Evolutionary conservation across 345 rosid genomes (phyloP).

Genomic region (Pistacia atlantica): DNA sequence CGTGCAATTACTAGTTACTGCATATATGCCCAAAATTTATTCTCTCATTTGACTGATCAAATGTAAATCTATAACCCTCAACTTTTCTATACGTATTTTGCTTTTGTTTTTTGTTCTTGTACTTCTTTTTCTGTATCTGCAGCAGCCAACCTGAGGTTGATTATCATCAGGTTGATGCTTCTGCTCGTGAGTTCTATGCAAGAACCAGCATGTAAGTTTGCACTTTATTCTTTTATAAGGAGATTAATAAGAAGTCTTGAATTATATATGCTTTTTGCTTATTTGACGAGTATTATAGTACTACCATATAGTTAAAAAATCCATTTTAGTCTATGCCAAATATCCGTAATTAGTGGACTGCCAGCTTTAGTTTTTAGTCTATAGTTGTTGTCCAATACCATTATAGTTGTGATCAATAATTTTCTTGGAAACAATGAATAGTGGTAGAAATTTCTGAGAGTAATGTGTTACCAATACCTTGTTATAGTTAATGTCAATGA

Average conservation of each 20-base stretch:
- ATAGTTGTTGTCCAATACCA: neutral
- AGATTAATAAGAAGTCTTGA: neutral
- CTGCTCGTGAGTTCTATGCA: conserved; percentile 4
- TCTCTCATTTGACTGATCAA: conserved; percentile 13
- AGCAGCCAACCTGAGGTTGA: conserved; percentile 15
- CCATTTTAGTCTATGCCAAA: neutral
- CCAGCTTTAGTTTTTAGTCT: neutral
- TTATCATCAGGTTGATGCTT: conserved; percentile 7
- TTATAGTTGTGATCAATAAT: neutral
- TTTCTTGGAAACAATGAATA: neutral
- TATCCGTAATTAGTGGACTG: neutral
- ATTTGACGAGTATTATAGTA: neutral
- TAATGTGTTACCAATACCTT: neutral
- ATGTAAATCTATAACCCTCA: conserved; percentile 9
- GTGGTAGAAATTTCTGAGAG: neutral
- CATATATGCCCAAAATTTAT: neutral
- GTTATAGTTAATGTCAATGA: too few relatives aligned
- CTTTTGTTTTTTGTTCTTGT: neutral
- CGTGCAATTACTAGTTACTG: conserved; percentile 18
- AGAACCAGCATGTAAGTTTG: conserved; percentile 10
- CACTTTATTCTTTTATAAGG: neutral
- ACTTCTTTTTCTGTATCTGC: conserved; percentile 8
- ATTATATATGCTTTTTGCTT: neutral
- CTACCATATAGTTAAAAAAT: neutral
- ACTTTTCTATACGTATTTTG: neutral